Percentiles rank a stretch among this genome's conserved stretches.
Evolutionary conservation across 2,329 filamentous ascomycete species (phyloP).

Genomic region (Alternaria postmessia): DNA sequence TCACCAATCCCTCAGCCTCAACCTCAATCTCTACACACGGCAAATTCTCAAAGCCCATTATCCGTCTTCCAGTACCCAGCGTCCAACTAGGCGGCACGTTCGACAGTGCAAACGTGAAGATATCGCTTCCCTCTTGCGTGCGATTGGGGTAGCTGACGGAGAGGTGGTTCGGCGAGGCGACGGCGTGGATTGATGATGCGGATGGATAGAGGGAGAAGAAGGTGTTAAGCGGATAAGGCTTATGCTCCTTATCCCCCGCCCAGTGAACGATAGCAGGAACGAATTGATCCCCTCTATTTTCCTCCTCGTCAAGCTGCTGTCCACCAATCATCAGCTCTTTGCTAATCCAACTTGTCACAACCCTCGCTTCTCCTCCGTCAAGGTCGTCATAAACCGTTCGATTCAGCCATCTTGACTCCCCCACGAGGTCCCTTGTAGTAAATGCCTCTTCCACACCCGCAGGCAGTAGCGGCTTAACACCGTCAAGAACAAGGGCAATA

Average conservation of each 20-base stretch:
- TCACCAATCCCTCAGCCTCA: slow-evolving; percentile 49
- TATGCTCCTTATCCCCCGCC: slow-evolving; percentile 53
- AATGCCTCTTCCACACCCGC: not conserved
- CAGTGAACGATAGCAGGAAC: slow-evolving; percentile 59
- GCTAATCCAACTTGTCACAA: slow-evolving; percentile 54
- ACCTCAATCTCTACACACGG: slow-evolving; percentile 53
- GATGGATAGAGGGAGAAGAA: slow-evolving; percentile 45
- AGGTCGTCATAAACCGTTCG: slow-evolving; percentile 42
- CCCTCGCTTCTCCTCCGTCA: slow-evolving; percentile 38
- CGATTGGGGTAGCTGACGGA: slow-evolving; percentile 30
- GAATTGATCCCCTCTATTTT: slow-evolving; percentile 35
- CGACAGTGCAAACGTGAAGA: slow-evolving; percentile 30
- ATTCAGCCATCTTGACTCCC: not conserved
- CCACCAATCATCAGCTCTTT: slow-evolving; percentile 55
- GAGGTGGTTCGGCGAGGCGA: slow-evolving; percentile 43
- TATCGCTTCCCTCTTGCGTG: slow-evolving; percentile 27
- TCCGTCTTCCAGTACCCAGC: slow-evolving; percentile 12
- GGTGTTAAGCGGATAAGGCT: slow-evolving; percentile 22
- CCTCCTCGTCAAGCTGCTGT: slow-evolving; percentile 13
- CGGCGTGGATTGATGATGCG: slow-evolving; percentile 54
- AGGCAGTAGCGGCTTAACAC: not conserved
- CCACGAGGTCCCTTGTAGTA: not conserved
- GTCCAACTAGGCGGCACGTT: slow-evolving; percentile 31
- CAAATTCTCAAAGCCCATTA: slow-evolving; percentile 25
- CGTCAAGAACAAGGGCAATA: slow-evolving; percentile 41